These are phyloP conservation scores for Hymenoscyphus fraxineus DNA, from an alignment of 2,329 filamentous ascomycete genomes.

Conservation along the genomic window DNA sequence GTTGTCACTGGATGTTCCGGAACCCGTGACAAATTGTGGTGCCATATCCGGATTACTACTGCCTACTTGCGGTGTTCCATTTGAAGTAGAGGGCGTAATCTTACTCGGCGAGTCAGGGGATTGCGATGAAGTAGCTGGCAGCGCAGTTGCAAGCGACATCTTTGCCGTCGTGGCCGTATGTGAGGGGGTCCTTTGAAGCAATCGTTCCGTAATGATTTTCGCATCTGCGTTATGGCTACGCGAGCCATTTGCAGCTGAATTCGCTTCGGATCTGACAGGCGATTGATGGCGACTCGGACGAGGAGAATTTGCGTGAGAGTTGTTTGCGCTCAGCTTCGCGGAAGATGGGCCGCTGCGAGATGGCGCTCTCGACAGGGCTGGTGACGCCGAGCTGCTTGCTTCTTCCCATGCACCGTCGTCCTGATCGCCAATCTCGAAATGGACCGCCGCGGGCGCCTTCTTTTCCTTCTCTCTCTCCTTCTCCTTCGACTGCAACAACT, in stretches of 20 bases:
- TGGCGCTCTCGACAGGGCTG: conserved; percentile 49
- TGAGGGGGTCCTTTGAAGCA: conserved; percentile 62
- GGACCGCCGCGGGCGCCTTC: conserved; percentile 53
- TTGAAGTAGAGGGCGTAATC: conserved; percentile 21
- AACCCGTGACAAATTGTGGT: conserved; percentile 56
- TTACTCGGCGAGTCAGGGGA: conserved; percentile 36
- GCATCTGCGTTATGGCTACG: conserved; percentile 51
- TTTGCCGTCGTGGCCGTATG: conserved; percentile 52
- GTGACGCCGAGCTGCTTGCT: conserved; percentile 60
- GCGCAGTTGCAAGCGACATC: conserved; percentile 56
- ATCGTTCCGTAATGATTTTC: conserved; percentile 62
- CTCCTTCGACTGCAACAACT: conserved; percentile 40
- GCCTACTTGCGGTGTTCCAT: conserved; percentile 19
- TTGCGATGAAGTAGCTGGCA: conserved; percentile 33
- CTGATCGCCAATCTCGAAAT: conserved; percentile 58
- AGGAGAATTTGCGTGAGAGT: conserved; percentile 31
- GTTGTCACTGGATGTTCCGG: conserved; percentile 47
- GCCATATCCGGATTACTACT: conserved; percentile 45
- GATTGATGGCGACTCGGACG: conserved; percentile 19
- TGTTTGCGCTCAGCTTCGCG: conserved; percentile 38
- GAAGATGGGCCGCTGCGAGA: conserved; percentile 45
- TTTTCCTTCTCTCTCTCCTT: conserved; percentile 39
- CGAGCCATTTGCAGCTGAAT: conserved; percentile 29
- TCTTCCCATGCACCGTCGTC: conserved; percentile 64
- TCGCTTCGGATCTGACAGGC: conserved; percentile 11